Conservation (phyloP, 176 grass and related monocot species). For the Musa troglodytarum region DNA sequence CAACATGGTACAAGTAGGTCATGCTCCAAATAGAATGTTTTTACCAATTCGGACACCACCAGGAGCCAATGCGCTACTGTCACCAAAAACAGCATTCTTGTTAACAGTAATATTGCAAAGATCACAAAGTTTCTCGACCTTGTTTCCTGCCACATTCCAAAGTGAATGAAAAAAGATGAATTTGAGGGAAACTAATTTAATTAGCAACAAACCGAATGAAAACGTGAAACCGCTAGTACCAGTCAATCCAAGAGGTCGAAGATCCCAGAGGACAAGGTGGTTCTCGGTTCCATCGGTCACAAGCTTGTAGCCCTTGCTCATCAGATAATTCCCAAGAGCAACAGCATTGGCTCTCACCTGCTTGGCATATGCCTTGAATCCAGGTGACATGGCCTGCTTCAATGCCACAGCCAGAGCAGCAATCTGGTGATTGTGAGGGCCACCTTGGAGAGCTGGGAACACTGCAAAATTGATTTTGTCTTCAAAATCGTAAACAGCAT, state of each 20-base stretch:
- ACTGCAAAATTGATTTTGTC: conserved; percentile 15
- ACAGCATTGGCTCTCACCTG: conserved; percentile 11
- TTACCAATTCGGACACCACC: conserved; percentile 92
- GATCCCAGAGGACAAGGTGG: conserved; percentile 98
- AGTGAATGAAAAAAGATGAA: background rate
- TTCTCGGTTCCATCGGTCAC: conserved; percentile 98
- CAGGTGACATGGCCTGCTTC: background rate
- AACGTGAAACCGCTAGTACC: conserved; percentile 33
- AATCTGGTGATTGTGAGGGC: conserved; percentile 13
- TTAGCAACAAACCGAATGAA: background rate
- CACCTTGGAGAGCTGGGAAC: conserved; percentile 14
- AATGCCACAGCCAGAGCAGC: conserved; percentile 13
- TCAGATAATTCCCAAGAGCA: conserved; percentile 3
- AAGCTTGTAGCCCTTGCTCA: conserved; percentile 92
- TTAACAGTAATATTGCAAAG: conserved; percentile 89
- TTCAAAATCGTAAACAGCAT: conserved; percentile 12
- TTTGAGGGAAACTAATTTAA: background rate
- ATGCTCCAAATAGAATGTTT: background rate
- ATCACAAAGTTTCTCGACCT: conserved; percentile 96
- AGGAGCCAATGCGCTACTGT: conserved; percentile 88
- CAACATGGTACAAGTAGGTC: too few species aligned
- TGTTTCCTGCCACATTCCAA: conserved; percentile 45
- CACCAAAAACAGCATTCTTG: conserved; percentile 98
- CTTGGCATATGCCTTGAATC: conserved; percentile 3
- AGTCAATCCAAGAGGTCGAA: conserved; percentile 91